Conservation (phyloP, 2,329 filamentous ascomycete species). For the Pseudogymnoascus sp. region DNA sequence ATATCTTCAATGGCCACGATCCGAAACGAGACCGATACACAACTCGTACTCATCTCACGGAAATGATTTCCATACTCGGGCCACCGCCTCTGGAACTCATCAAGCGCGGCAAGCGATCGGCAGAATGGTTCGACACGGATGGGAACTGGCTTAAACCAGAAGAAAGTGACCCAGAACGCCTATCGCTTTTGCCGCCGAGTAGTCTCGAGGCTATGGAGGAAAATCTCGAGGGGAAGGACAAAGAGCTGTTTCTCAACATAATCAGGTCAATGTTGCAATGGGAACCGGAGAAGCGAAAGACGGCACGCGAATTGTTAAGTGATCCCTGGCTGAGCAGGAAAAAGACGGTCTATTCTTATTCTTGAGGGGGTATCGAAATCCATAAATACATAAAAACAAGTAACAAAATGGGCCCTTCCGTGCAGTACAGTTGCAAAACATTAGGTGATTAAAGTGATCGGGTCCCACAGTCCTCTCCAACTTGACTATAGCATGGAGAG, state of each 20-base stretch:
- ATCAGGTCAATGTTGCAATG: slow-evolving; percentile 17
- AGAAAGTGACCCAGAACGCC: slow-evolving; percentile 15
- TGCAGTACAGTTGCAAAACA: not conserved
- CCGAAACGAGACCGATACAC: slow-evolving; percentile 15
- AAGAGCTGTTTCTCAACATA: slow-evolving; percentile 18
- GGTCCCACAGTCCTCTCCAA: not conserved
- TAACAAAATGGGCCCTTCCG: too few species aligned
- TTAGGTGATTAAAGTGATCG: not conserved
- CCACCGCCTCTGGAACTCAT: slow-evolving; percentile 16
- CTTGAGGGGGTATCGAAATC: not conserved
- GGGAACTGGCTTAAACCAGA: slow-evolving; percentile 17
- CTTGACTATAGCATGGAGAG: slow-evolving; percentile 15
- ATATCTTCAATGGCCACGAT: slow-evolving; percentile 17
- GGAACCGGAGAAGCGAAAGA: slow-evolving; percentile 19
- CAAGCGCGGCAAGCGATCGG: slow-evolving; percentile 13
- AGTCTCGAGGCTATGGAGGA: slow-evolving; percentile 16
- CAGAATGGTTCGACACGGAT: slow-evolving; percentile 16
- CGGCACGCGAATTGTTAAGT: slow-evolving; percentile 15
- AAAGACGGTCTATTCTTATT: not conserved
- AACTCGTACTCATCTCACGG: slow-evolving; percentile 18
- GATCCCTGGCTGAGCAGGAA: slow-evolving; percentile 15
- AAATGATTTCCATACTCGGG: slow-evolving; percentile 19
- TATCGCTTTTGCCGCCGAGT: slow-evolving; percentile 16
- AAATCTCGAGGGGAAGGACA: slow-evolving; percentile 16
- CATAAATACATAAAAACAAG: not conserved